Conservation (phyloP, 148 eudicot species). For the Chenopodium berlandieri region DNA sequence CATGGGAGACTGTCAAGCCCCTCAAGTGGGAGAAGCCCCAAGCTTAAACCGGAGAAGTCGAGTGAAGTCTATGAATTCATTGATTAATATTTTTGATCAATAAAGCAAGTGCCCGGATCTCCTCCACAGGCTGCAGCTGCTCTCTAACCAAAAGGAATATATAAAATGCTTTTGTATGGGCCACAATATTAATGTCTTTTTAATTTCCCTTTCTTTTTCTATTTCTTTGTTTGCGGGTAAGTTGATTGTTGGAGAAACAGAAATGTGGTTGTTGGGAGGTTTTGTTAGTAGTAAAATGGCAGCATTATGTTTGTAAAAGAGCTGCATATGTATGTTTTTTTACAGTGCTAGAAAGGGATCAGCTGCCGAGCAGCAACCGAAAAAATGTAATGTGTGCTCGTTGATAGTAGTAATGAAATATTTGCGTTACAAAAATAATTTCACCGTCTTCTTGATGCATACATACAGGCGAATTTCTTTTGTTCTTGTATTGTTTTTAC, state of each 20-base stretch:
- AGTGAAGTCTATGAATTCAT: slow-evolving; percentile 19
- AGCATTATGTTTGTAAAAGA: slow-evolving; percentile 4
- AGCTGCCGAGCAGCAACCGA: slow-evolving; percentile 28
- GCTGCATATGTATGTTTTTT: slow-evolving; percentile 21
- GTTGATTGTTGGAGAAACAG: slow-evolving; percentile 10
- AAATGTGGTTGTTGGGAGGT: background rate
- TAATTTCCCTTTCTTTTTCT: slow-evolving; percentile 1
- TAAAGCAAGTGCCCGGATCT: slow-evolving; percentile 27
- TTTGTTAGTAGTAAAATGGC: slow-evolving; percentile 14
- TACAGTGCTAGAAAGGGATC: slow-evolving; percentile 15
- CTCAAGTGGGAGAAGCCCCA: slow-evolving; percentile 53
- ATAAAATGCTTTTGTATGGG: slow-evolving; percentile 19
- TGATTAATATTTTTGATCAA: slow-evolving; percentile 26
- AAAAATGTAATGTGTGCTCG: slow-evolving; percentile 25
- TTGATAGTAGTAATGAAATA: slow-evolving; percentile 22
- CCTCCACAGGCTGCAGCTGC: slow-evolving; percentile 21
- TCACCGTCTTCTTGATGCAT: background rate
- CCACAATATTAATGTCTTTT: background rate
- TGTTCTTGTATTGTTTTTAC: background rate
- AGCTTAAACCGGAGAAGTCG: slow-evolving; percentile 15
- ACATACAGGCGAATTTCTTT: background rate
- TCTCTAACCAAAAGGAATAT: slow-evolving; percentile 10
- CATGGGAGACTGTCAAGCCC: slow-evolving; percentile 54
- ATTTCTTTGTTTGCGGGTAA: slow-evolving; percentile 3
- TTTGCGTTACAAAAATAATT: slow-evolving; percentile 12